These are phyloP conservation scores for Dysphania ambrosioides DNA, from an alignment of 148 eudicot genomes.

Conservation along the genomic window DNA sequence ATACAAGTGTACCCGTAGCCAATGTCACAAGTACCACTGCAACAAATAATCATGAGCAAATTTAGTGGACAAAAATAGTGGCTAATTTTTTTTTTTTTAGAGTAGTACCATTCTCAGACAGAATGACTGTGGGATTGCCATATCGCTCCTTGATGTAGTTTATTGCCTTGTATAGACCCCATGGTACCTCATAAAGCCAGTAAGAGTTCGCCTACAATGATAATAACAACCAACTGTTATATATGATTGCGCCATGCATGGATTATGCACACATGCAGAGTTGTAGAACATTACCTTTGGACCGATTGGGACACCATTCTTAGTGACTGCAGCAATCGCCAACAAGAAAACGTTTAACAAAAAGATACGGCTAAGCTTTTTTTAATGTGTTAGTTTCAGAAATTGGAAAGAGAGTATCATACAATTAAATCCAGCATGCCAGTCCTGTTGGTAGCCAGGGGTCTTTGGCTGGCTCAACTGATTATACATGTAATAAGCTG, in stretches of 20 bases:
- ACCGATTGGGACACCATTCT: constrained; percentile 78
- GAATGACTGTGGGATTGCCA: constrained; percentile 70
- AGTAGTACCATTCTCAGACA: constrained; percentile 76
- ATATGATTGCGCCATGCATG: not conserved
- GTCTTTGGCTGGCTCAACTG: constrained; percentile 33
- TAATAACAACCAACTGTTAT: not conserved
- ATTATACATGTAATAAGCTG: constrained; percentile 67
- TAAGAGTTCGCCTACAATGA: constrained; percentile 56
- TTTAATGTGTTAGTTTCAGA: too few species aligned
- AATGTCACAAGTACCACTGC: too few species aligned
- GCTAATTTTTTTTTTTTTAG: too few species aligned
- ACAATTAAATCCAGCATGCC: constrained; percentile 86
- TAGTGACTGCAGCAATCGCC: constrained; percentile 41
- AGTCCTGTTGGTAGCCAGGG: constrained; percentile 72
- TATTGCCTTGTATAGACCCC: constrained; percentile 87
- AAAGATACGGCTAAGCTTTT: too few species aligned
- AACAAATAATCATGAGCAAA: not conserved
- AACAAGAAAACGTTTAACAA: not conserved
- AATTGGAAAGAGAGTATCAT: constrained; percentile 20
- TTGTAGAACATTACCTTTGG: constrained; percentile 45
- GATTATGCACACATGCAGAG: not conserved
- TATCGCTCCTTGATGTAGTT: constrained; percentile 72
- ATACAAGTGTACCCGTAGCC: not conserved
- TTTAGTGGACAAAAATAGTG: not conserved
- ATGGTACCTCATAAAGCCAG: constrained; percentile 85